These are phyloP conservation scores for Raphanus raphanistrum DNA, from an alignment of 345 rosid species.

Conservation along the genomic window DNA sequence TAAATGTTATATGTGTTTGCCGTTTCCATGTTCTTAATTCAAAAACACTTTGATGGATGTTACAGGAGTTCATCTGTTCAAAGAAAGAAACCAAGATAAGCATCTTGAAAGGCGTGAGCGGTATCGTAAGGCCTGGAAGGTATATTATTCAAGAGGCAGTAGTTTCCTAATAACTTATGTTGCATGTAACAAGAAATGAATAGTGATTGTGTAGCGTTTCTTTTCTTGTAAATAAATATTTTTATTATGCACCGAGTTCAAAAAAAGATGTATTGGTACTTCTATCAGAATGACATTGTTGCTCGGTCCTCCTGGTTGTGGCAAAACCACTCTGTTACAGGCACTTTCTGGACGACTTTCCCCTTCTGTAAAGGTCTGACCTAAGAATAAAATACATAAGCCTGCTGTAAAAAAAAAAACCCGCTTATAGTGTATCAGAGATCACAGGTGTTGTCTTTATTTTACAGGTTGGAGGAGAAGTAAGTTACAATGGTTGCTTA, in stretches of 20 bases:
- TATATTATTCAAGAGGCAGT: not conserved
- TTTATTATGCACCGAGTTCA: not conserved
- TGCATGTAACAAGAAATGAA: conserved; percentile 1
- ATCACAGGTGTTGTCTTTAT: conserved; percentile 15
- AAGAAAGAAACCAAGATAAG: conserved; percentile 43
- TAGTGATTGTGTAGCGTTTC: not conserved
- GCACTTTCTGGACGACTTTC: conserved; percentile 62
- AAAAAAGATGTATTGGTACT: not conserved
- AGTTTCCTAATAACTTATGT: not conserved
- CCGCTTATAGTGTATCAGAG: not conserved
- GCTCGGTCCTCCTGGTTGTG: conserved; percentile 70
- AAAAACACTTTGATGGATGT: conserved; percentile 8
- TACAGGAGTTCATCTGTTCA: conserved; percentile 27
- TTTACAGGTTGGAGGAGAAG: conserved; percentile 51
- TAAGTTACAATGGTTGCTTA: conserved; percentile 59
- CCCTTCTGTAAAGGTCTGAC: conserved; percentile 49
- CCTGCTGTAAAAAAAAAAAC: not conserved
- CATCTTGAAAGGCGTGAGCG: conserved; percentile 60
- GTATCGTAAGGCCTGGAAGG: conserved; percentile 54
- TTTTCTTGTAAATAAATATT: not conserved
- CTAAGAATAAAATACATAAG: not conserved
- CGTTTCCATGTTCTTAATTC: not conserved
- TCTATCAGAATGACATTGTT: conserved; percentile 54
- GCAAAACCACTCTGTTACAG: conserved; percentile 56
- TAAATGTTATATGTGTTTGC: not conserved